phyloP scores from a whole-genome alignment of 352 stramenopile genomes.

The Phytophthora crassamura region DNA sequence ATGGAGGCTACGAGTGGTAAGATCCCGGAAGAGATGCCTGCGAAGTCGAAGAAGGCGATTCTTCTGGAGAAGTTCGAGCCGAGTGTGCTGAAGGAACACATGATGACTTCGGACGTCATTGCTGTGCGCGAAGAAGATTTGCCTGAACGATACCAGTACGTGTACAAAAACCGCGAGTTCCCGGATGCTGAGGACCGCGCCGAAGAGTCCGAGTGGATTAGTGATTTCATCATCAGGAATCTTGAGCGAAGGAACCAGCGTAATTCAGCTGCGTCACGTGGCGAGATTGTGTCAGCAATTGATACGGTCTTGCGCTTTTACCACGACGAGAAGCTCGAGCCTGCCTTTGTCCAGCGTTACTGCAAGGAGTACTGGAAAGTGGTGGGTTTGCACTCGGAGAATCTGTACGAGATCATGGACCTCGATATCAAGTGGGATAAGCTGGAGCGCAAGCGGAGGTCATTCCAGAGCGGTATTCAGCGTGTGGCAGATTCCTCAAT shows the following conservation, averaged over 20 bases:
- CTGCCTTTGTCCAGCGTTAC: constrained; percentile 90
- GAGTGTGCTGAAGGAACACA: constrained; percentile 87
- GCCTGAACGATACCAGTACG: constrained; percentile 79
- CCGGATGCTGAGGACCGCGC: constrained; percentile 85
- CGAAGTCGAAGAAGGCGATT: constrained; percentile 86
- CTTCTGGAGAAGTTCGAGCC: constrained; percentile 89
- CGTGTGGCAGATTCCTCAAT: constrained; percentile 68
- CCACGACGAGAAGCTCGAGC: constrained; percentile 90
- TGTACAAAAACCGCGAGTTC: constrained; percentile 77
- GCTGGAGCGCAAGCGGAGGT: constrained; percentile 80
- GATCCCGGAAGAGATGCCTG: constrained; percentile 33
- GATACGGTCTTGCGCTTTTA: constrained; percentile 91
- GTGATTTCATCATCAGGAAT: constrained; percentile 85
- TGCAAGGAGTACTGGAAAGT: constrained; percentile 93
- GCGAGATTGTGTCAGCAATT: constrained; percentile 89
- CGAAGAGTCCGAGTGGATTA: constrained; percentile 91
- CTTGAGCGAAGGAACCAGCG: constrained; percentile 66
- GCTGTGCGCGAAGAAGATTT: constrained; percentile 84
- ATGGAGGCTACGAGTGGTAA: constrained; percentile 78
- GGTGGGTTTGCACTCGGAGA: constrained; percentile 77
- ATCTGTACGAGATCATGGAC: constrained; percentile 89
- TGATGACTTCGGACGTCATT: constrained; percentile 89
- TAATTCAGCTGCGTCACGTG: constrained; percentile 60
- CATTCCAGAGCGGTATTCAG: constrained; percentile 77
- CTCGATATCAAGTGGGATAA: constrained; percentile 92